These are phyloP conservation scores for Suhomyces choctaworum DNA, from an alignment of 1,139 yeast species.

Conservation along the genomic window DNA sequence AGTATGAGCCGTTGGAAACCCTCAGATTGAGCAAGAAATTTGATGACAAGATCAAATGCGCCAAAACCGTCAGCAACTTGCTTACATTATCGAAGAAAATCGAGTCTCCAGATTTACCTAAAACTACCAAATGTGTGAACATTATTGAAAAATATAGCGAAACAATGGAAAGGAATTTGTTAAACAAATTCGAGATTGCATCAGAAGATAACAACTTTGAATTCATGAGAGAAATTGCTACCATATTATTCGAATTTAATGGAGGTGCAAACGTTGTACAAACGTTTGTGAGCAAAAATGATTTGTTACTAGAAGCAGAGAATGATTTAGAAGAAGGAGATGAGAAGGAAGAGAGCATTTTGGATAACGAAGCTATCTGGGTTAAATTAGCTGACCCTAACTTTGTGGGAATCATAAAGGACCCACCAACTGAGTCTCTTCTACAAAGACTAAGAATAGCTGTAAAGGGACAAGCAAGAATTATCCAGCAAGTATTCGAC, in stretches of 20 bases:
- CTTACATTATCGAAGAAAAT: constrained; percentile 64
- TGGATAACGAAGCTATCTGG: constrained; percentile 44
- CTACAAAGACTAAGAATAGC: constrained; percentile 40
- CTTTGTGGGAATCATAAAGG: constrained; percentile 30
- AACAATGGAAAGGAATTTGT: constrained; percentile 65
- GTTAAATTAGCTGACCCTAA: constrained; percentile 38
- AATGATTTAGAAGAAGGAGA: constrained; percentile 34
- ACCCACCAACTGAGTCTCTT: constrained; percentile 36
- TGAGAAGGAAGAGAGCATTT: constrained; percentile 36
- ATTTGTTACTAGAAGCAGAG: constrained; percentile 51
- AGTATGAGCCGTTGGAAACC: constrained; percentile 61
- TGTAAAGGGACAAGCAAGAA: constrained; percentile 69
- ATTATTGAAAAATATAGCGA: constrained; percentile 73
- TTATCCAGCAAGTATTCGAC: constrained; percentile 72
- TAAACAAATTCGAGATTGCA: constrained; percentile 59
- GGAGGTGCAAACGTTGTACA: constrained; percentile 84
- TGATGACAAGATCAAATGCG: constrained; percentile 63
- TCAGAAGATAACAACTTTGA: constrained; percentile 58
- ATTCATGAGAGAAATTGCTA: constrained; percentile 79
- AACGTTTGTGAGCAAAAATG: constrained; percentile 80
- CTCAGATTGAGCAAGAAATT: constrained; percentile 43
- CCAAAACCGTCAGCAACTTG: constrained; percentile 66
- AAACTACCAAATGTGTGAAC: constrained; percentile 51
- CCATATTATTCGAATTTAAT: constrained; percentile 75
- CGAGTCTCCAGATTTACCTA: constrained; percentile 50